These are phyloP conservation scores for Inosperma sp. DNA, from an alignment of 768 basidiomycete species.

Conservation along the genomic window DNA sequence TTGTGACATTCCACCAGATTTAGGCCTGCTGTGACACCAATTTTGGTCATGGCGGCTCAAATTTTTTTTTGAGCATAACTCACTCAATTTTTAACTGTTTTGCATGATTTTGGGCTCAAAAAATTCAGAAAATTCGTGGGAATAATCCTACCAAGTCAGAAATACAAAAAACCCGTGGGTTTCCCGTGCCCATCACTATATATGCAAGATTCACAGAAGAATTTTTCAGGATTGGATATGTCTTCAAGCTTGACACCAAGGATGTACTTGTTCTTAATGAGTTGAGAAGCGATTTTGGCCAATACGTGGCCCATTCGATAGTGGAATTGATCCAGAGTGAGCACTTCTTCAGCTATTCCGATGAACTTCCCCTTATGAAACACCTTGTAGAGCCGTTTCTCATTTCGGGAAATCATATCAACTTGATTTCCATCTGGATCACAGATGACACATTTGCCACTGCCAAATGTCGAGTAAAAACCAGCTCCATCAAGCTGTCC, in stretches of 20 bases:
- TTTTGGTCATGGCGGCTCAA: too few species aligned
- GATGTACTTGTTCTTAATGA: not conserved
- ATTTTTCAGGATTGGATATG: not conserved
- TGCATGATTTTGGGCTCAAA: too few species aligned
- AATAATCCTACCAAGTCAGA: too few species aligned
- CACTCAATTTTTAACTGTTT: too few species aligned
- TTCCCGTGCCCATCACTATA: too few species aligned
- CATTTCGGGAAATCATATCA: conserved; percentile 19
- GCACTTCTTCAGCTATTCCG: not conserved
- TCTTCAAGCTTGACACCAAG: not conserved
- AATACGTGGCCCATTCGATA: not conserved
- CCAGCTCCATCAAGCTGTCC: conserved; percentile 30
- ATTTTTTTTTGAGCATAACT: too few species aligned
- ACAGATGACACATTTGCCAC: conserved; percentile 25
- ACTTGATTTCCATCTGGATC: conserved; percentile 15
- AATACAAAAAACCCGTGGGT: too few species aligned
- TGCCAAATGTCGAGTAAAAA: conserved; percentile 23
- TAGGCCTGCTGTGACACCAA: too few species aligned
- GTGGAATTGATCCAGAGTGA: not conserved
- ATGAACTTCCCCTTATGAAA: not conserved
- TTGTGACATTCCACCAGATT: too few species aligned
- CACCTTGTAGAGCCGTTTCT: not conserved
- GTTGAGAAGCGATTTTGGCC: not conserved
- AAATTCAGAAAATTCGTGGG: too few species aligned
- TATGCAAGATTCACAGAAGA: not conserved